phyloP scores from a whole-genome alignment of 768 basidiomycete species.

The Suillus tomentosus region DNA sequence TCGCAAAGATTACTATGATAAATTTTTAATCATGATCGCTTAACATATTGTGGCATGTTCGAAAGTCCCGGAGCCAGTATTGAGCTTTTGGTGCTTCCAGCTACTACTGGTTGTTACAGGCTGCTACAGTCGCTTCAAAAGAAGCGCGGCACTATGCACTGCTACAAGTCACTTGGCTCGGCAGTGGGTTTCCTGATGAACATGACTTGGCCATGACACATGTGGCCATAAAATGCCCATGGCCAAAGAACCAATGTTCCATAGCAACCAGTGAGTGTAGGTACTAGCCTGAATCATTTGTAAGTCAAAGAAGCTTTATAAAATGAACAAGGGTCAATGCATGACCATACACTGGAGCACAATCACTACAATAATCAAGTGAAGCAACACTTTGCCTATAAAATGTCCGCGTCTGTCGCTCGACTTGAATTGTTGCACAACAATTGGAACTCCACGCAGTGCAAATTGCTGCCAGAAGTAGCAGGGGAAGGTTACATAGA shows the following conservation, averaged over 20 bases:
- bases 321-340: slow-evolving; percentile 30
- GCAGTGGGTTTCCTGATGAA: too few relatives aligned
- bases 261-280: slow-evolving; percentile 70
- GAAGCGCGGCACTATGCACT: too few relatives aligned
- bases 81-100: too few relatives aligned
- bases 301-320: slow-evolving; percentile 9
- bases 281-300: slow-evolving; percentile 50
- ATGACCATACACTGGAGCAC: slow-evolving; percentile 75
- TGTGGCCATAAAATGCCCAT: slow-evolving; percentile 72
- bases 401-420: background rate
- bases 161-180: too few relatives aligned
- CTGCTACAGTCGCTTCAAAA: too few relatives aligned
- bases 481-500: slow-evolving; percentile 73
- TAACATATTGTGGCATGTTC: too few relatives aligned
- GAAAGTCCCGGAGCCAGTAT: too few relatives aligned
- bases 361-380: slow-evolving; percentile 34
- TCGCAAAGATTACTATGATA: background rate
- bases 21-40: background rate
- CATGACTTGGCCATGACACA: slow-evolving; percentile 49
- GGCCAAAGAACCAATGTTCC: slow-evolving; percentile 64
- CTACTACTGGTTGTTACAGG: too few relatives aligned
- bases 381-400: background rate
- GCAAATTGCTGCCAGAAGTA: slow-evolving; percentile 73
- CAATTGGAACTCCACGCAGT: slow-evolving; percentile 23
- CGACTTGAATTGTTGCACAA: slow-evolving; percentile 12